phyloP scores from a whole-genome alignment of 192 early-diverging fungal genomes.

The Dimargaris verticillata region DNA sequence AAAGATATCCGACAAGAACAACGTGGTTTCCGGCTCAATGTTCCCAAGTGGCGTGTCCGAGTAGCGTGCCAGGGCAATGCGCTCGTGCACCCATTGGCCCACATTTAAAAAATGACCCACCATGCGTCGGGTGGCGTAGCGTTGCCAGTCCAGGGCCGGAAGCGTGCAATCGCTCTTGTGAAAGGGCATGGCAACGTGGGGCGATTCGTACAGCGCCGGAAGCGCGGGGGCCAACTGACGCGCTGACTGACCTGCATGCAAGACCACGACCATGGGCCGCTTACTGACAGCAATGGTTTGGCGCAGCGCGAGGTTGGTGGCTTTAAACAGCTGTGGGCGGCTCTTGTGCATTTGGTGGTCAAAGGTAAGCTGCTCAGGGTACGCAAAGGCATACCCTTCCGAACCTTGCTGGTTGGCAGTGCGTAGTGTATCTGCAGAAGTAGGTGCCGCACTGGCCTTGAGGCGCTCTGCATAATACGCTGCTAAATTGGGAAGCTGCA shows the following conservation, averaged over 20 bases:
- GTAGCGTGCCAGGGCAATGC: slow-evolving; percentile 58
- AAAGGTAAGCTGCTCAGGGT: slow-evolving; percentile 21
- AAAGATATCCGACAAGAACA: slow-evolving; percentile 71
- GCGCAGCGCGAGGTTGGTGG: slow-evolving; percentile 39
- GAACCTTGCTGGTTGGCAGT: slow-evolving; percentile 3
- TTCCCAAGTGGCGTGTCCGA: slow-evolving; percentile 83
- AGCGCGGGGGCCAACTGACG: slow-evolving; percentile 32
- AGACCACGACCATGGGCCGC: slow-evolving; percentile 52
- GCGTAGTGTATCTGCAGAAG: background rate
- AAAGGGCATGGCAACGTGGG: slow-evolving; percentile 47
- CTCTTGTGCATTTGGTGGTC: slow-evolving; percentile 17
- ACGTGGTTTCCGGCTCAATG: slow-evolving; percentile 57
- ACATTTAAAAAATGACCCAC: slow-evolving; percentile 57
- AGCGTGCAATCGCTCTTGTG: slow-evolving; percentile 54
- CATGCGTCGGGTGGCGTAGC: slow-evolving; percentile 48
- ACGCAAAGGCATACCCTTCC: slow-evolving; percentile 23
- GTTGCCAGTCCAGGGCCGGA: slow-evolving; percentile 76
- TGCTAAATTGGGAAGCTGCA: slow-evolving; percentile 55
- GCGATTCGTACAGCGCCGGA: slow-evolving; percentile 44
- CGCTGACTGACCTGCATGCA: slow-evolving; percentile 44
- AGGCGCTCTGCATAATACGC: slow-evolving; percentile 42
- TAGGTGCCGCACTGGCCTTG: slow-evolving; percentile 14
- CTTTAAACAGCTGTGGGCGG: slow-evolving; percentile 15
- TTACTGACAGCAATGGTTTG: slow-evolving; percentile 40
- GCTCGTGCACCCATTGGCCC: slow-evolving; percentile 54